Conservation (phyloP, 2,329 filamentous ascomycete genomes). For the Colletotrichum spinosum region DNA sequence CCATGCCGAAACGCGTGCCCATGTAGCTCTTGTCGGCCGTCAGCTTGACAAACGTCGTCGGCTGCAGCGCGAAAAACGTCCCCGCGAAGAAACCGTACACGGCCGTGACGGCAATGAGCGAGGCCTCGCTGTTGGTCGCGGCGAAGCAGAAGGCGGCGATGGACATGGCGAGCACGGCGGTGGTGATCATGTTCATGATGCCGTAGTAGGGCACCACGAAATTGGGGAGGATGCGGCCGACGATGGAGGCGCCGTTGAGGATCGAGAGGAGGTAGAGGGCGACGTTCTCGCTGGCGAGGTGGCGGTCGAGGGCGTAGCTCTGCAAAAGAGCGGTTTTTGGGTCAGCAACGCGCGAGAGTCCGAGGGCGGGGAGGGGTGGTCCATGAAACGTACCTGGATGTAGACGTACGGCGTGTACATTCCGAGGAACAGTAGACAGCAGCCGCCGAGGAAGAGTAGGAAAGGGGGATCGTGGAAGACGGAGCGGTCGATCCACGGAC, state of each 20-base stretch:
- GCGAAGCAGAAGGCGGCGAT: slow-evolving; percentile 28
- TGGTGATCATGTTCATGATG: slow-evolving; percentile 45
- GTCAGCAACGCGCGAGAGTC: too few relatives aligned
- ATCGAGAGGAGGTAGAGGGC: slow-evolving; percentile 56
- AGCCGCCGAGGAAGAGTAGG: slow-evolving; percentile 48
- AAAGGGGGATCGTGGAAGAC: slow-evolving; percentile 53
- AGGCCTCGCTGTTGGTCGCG: slow-evolving; percentile 26
- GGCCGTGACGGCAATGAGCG: slow-evolving; percentile 34
- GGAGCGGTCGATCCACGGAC: slow-evolving; percentile 41
- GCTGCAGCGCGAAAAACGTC: slow-evolving; percentile 51
- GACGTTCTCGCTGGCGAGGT: slow-evolving; percentile 40
- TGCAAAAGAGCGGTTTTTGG: slow-evolving; percentile 30
- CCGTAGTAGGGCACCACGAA: slow-evolving; percentile 49
- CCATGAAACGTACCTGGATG: slow-evolving; percentile 54
- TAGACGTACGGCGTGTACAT: slow-evolving; percentile 63
- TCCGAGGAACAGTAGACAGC: slow-evolving; percentile 55
- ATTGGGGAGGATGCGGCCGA: slow-evolving; percentile 57
- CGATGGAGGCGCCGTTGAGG: slow-evolving; percentile 58
- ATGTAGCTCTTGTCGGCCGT: slow-evolving; percentile 46
- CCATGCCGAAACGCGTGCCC: slow-evolving; percentile 56
- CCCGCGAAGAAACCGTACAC: slow-evolving; percentile 44
- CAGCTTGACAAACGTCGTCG: slow-evolving; percentile 49
- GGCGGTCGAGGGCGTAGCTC: slow-evolving; percentile 54
- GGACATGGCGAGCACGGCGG: slow-evolving; percentile 39
- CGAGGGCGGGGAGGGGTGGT: slow-evolving; percentile 41